Evolutionary conservation across 805 yeast genomes (phyloP).

Genomic region (Candida michaelii): DNA sequence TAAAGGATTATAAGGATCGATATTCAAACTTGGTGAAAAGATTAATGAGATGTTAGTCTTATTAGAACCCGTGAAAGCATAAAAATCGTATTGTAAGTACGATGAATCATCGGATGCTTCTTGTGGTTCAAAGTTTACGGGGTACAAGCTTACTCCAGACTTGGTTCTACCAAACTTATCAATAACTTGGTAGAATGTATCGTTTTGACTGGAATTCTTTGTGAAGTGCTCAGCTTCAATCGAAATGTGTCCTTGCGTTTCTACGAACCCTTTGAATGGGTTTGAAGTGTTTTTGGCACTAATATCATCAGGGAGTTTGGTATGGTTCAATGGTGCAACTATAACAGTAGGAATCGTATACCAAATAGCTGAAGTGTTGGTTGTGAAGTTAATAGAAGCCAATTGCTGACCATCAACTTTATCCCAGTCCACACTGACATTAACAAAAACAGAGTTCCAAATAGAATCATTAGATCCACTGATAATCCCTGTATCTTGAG

Average conservation of each 20-base stretch:
- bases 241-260: conserved; percentile 16
- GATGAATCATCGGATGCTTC: conserved; percentile 13
- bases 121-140: conserved; percentile 17
- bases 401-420: conserved; percentile 15
- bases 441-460: conserved; percentile 17
- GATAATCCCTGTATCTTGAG: conserved; percentile 13
- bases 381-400: conserved; percentile 14
- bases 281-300: neutral
- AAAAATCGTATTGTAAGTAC: conserved; percentile 19
- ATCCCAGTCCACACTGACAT: conserved; percentile 19
- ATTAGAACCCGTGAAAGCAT: conserved; percentile 16
- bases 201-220: conserved; percentile 10
- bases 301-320: conserved; percentile 9
- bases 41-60: conserved; percentile 16
- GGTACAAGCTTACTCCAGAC: conserved; percentile 18
- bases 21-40: conserved; percentile 22
- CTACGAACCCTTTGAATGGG: conserved; percentile 16
- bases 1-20: conserved; percentile 19
- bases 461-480: conserved; percentile 15
- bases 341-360: conserved; percentile 13
- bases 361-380: conserved; percentile 11
- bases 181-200: conserved; percentile 12
- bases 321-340: conserved; percentile 16
- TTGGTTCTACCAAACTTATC: conserved; percentile 17
- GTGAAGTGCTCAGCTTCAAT: conserved; percentile 19